Base-by-base conservation (phyloP, 2,329 filamentous ascomycete species). In the Beauveria sp. region DNA sequence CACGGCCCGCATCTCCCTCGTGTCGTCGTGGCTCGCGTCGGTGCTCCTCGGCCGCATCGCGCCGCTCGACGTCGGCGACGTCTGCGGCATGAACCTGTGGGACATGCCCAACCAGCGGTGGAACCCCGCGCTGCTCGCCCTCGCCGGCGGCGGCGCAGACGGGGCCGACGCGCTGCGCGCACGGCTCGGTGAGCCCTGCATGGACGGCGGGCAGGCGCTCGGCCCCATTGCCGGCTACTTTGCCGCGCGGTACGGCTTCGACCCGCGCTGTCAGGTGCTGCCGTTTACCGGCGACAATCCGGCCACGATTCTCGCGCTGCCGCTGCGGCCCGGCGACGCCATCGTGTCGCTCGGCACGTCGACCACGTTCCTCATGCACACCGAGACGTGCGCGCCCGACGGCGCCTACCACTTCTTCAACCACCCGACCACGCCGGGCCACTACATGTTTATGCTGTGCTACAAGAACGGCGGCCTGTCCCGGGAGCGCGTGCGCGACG, bases 391-490 rank as follows among this genome's bases (percentile, higher is more conserved):
- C 81, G 88, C 88, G 72, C 91, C 94, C 2, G 88, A 97, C 70
- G 90, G 91, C 3, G 85, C 89, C 7, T 96, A 96, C 70, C 94
- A 99, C 78, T 96, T 97, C 80, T 96, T 97, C 84, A 96, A 97
- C 78, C 92, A 97, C 75, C 94, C 94, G 1, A 94, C 92, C 50
- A 96, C 91, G 1, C 79, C 87, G 0, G 91, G 90, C 1, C 84
- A 97, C 63, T 97, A 96, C 82, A 97, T 99, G 94, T 97, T 99
- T 76, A 99, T 99, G 94, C 85, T 99, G 41, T 99, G 94, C 81
- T 99, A 97, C 80, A 97, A 97, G 77, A 99, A 99, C 76, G 94
- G 94, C 67, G 92, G 92, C 2, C 85, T 97, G 1, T 93, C 94
- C 2, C 89, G 94, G 50, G 94, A 99, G 72, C 87, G 90, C 68